Percentiles rank a stretch among this genome's conserved stretches.
Conservation (phyloP, 208 protist species). For the Leishmania tropica region DNA sequence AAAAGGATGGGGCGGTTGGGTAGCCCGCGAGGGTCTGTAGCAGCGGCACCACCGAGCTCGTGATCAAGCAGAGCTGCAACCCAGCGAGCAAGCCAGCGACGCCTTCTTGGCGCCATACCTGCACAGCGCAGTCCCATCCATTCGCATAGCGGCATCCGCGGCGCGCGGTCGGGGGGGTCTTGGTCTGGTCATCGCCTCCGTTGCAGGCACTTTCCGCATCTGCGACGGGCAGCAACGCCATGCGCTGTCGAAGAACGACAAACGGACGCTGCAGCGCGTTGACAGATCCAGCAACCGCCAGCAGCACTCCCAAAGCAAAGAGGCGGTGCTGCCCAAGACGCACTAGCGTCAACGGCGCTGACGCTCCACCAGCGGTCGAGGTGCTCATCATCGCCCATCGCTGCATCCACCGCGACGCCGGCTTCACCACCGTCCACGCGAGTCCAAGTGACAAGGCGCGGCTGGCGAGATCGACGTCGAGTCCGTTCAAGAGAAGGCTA, state of each 20-base stretch:
- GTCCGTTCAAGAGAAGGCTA: constrained; percentile 32
- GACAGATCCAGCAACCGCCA: constrained; percentile 24
- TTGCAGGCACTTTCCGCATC: not conserved
- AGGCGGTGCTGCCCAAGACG: constrained; percentile 21
- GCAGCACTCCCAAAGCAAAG: constrained; percentile 22
- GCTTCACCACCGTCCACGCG: constrained; percentile 28
- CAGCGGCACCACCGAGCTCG: constrained; percentile 26
- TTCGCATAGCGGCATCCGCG: constrained; percentile 31
- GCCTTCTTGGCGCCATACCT: constrained; percentile 27
- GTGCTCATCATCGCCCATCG: constrained; percentile 4
- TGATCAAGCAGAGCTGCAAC: constrained; percentile 29
- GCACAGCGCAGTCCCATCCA: constrained; percentile 23
- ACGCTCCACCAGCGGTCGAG: not conserved
- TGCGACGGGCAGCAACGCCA: constrained; percentile 32
- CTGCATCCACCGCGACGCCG: constrained; percentile 24
- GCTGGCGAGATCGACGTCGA: constrained; percentile 40
- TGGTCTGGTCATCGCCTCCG: not conserved
- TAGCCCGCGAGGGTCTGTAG: constrained; percentile 27
- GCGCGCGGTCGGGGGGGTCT: not conserved
- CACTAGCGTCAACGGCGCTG: constrained; percentile 3
- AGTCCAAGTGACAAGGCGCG: constrained; percentile 30
- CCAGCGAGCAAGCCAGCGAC: constrained; percentile 23
- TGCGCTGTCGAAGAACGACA: constrained; percentile 40
- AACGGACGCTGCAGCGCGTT: constrained; percentile 43
- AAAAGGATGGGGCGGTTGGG: constrained; percentile 23